These are phyloP conservation scores for Puccinia polysora DNA, from an alignment of 1,284 basidiomycete species.

Conservation along the genomic window DNA sequence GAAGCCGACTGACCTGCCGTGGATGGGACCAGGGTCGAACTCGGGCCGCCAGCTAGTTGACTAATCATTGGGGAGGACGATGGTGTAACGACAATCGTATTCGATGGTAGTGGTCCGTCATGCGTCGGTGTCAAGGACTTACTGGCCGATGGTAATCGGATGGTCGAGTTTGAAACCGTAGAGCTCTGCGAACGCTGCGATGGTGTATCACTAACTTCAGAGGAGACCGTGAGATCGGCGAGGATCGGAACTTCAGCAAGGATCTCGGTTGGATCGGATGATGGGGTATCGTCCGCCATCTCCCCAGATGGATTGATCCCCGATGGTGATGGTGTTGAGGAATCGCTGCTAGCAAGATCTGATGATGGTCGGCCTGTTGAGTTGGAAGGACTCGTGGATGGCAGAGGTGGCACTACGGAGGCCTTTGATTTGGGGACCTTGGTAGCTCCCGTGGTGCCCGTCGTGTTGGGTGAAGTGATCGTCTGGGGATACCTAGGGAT, in stretches of 20 bases:
- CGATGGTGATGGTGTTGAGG: background rate
- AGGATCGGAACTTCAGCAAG: no score
- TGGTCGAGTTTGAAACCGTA: slow-evolving; percentile 20
- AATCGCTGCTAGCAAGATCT: background rate
- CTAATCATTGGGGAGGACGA: slow-evolving; percentile 18
- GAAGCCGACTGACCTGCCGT: background rate
- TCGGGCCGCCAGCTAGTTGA: background rate
- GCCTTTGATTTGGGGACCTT: slow-evolving; percentile 1
- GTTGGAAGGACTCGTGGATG: no score
- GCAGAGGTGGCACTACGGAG: no score
- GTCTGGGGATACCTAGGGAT: background rate
- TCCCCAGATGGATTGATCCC: background rate
- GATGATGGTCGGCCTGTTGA: no score
- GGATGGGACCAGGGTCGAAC: background rate
- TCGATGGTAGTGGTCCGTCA: background rate
- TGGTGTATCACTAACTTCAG: slow-evolving; percentile 5
- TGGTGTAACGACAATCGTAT: slow-evolving; percentile 26
- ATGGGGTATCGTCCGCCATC: background rate
- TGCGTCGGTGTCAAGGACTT: background rate
- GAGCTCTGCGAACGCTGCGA: slow-evolving; percentile 30
- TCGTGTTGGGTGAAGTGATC: background rate
- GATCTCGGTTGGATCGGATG: no score
- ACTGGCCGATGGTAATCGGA: background rate
- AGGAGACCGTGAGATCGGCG: slow-evolving; percentile 2
- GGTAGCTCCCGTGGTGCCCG: background rate